Evolutionary conservation across 1,139 yeast genomes (phyloP).

Genomic region (Suhomyces wounanorum): DNA sequence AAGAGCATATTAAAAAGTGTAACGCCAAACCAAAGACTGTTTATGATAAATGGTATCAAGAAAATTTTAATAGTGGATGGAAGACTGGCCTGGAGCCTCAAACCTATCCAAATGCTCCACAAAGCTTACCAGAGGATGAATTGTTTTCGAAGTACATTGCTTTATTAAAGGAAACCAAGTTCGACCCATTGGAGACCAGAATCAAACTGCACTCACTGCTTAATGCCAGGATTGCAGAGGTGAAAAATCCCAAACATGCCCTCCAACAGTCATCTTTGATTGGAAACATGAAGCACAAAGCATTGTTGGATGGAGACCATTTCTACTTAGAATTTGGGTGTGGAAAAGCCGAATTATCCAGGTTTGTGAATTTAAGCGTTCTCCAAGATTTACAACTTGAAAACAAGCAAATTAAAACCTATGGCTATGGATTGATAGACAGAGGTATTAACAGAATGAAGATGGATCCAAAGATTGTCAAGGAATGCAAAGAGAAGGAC

Average conservation of each 20-base stretch:
- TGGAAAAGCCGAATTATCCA: conserved; percentile 81
- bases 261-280: conserved; percentile 80
- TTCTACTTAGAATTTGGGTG: conserved; percentile 82
- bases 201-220: conserved; percentile 34
- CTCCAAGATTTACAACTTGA: conserved; percentile 23
- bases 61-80: conserved; percentile 37
- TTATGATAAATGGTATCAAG: conserved; percentile 45
- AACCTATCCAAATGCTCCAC: conserved; percentile 22
- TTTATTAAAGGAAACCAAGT: conserved; percentile 20
- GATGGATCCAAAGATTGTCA: conserved; percentile 65
- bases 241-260: conserved; percentile 72
- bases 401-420: conserved; percentile 12
- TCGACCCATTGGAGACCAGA: conserved; percentile 20
- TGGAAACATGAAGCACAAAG: conserved; percentile 58
- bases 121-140: conserved; percentile 9
- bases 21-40: conserved; percentile 40
- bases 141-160: conserved; percentile 23
- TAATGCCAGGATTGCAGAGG: conserved; percentile 40
- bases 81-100: conserved; percentile 1
- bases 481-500: conserved; percentile 45
- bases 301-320: conserved; percentile 37
- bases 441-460: conserved; percentile 79
- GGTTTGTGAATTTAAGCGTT: conserved; percentile 61
- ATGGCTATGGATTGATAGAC: conserved; percentile 67
- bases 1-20: conserved; percentile 64